Evolutionary conservation across 306 rosid genomes (phyloP).

Genomic region (Citrullus colocynthis): DNA sequence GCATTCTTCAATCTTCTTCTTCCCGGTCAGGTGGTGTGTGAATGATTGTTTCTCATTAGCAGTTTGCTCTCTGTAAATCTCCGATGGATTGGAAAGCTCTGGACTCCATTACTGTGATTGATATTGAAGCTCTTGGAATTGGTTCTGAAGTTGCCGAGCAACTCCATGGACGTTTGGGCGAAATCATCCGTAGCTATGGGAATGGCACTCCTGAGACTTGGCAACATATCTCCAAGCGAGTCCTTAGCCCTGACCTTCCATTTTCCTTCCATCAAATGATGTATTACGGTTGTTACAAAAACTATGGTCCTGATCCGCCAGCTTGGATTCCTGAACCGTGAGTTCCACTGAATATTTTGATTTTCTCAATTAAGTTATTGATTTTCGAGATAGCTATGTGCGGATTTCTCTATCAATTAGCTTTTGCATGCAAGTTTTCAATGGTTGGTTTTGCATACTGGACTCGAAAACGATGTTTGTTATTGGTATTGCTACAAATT

Average conservation of each 20-base stretch:
- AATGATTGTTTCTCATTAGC: not conserved
- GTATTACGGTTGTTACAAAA: constrained; percentile 51
- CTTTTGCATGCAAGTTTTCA: not conserved
- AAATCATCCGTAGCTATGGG: constrained; percentile 32
- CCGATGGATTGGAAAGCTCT: constrained; percentile 42
- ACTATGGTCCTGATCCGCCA: constrained; percentile 76
- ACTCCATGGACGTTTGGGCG: constrained; percentile 35
- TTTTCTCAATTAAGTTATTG: not conserved
- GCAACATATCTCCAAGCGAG: constrained; percentile 34
- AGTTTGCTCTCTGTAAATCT: not conserved
- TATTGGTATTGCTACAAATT: not conserved
- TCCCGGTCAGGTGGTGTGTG: not conserved
- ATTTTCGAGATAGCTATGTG: not conserved
- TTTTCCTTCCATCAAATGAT: constrained; percentile 81
- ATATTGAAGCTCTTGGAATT: constrained; percentile 54
- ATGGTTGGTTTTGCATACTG: not conserved
- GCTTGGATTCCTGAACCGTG: constrained; percentile 86
- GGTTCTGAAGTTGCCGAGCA: constrained; percentile 20
- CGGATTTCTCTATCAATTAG: not conserved
- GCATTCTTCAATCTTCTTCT: not conserved
- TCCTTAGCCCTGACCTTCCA: constrained; percentile 64
- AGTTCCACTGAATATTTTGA: not conserved
- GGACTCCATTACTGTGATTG: constrained; percentile 32
- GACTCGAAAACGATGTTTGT: not conserved
- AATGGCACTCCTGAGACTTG: constrained; percentile 53